These are phyloP conservation scores for Bipolaris zeicola DNA, from an alignment of 2,329 filamentous ascomycete genomes.

Conservation along the genomic window DNA sequence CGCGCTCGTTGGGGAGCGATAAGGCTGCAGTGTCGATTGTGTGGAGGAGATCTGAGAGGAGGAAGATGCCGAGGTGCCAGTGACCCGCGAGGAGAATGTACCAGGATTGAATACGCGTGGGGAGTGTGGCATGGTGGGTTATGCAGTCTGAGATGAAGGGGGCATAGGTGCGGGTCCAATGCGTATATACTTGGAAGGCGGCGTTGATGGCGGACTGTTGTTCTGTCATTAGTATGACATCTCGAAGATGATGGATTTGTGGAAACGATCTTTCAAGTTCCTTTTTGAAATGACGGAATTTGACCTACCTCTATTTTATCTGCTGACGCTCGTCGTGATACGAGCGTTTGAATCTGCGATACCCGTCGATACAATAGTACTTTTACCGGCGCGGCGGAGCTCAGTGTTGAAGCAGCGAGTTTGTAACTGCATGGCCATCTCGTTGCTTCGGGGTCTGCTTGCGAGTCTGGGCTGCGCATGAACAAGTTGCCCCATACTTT, in stretches of 20 bases:
- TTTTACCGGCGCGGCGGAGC: conserved; percentile 12
- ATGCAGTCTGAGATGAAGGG: conserved; percentile 61
- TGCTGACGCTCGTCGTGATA: conserved; percentile 4
- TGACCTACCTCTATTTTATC: conserved; percentile 11
- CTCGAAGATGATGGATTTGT: no score
- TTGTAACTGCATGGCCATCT: conserved; percentile 17
- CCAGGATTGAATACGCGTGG: conserved; percentile 63
- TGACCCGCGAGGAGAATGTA: conserved; percentile 63
- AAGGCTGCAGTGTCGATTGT: conserved; percentile 54
- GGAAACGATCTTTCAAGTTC: no score
- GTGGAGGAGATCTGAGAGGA: conserved; percentile 60
- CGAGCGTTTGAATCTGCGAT: conserved; percentile 7
- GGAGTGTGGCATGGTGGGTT: conserved; percentile 56
- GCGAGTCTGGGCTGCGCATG: not conserved
- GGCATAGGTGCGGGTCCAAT: conserved; percentile 61
- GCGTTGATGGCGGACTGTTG: conserved; percentile 51
- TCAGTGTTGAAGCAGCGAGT: conserved; percentile 11
- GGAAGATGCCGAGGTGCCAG: conserved; percentile 62
- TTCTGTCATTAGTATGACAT: no score
- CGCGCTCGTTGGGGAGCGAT: conserved; percentile 49
- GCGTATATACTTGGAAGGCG: conserved; percentile 57
- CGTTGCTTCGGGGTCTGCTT: conserved; percentile 3
- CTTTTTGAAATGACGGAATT: not conserved
- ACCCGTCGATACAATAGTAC: conserved; percentile 11
- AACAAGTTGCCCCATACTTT: conserved; percentile 15